These are phyloP conservation scores for Cyclotella atomus DNA, from an alignment of 108 stramenopile genomes.

Conservation along the genomic window DNA sequence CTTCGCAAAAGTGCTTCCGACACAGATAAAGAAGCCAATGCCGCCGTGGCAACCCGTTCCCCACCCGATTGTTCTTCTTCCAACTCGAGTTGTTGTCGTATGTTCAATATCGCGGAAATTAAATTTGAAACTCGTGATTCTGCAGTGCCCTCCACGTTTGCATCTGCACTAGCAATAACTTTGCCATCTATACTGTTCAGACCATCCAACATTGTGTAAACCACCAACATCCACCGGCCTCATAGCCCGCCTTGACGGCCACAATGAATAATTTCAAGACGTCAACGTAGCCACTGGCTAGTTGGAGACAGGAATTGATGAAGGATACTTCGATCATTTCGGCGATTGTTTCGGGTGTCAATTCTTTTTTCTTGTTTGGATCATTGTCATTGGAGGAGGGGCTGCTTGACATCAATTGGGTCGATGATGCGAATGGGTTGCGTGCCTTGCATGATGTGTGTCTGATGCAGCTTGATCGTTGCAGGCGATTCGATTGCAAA, in stretches of 20 bases:
- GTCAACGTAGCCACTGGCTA: constrained; percentile 77
- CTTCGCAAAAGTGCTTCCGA: constrained; percentile 15
- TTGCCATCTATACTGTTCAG: constrained; percentile 3
- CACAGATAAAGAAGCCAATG: constrained; percentile 36
- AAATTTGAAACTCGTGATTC: constrained; percentile 1
- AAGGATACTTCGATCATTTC: constrained; percentile 85
- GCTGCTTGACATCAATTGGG: too few relatives aligned
- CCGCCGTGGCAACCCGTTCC: constrained; percentile 17
- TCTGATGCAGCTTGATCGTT: too few relatives aligned
- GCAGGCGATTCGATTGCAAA: too few relatives aligned
- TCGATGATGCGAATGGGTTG: too few relatives aligned
- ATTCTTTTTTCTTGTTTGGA: background rate
- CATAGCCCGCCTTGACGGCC: constrained; percentile 76
- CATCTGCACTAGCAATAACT: background rate
- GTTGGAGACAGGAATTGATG: constrained; percentile 79
- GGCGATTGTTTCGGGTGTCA: constrained; percentile 60
- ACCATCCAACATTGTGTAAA: constrained; percentile 63
- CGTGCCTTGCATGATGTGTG: too few relatives aligned
- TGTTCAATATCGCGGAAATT: constrained; percentile 13
- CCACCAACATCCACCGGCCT: constrained; percentile 69
- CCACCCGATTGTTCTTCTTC: constrained; percentile 33
- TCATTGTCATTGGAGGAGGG: too few relatives aligned
- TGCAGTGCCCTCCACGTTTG: background rate
- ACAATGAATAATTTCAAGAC: constrained; percentile 86
- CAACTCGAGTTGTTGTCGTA: background rate